Evolutionary conservation across 169 alveolate species (phyloP).

Genomic region (Plasmodium cynomolgi): DNA sequence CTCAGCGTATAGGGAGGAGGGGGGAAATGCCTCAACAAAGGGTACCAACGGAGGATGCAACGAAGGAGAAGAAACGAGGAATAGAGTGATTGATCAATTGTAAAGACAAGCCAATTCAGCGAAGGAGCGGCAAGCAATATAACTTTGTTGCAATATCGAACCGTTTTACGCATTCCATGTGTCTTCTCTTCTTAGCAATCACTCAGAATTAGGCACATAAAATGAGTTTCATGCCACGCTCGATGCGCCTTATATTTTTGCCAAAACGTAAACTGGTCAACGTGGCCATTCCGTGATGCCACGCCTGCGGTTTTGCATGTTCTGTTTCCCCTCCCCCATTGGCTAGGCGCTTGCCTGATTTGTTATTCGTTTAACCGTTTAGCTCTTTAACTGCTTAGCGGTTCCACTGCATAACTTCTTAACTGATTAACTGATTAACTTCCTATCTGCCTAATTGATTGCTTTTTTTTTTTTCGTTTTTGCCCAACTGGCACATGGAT

Average conservation of each 20-base stretch:
- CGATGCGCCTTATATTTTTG: background rate
- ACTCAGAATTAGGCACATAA: background rate
- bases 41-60: background rate
- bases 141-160: background rate
- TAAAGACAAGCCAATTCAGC: background rate
- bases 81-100: background rate
- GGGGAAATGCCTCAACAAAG: background rate
- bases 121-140: background rate
- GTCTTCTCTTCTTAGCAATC: background rate
- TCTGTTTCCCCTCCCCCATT: background rate
- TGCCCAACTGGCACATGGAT: background rate
- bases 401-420: background rate
- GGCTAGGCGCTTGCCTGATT: background rate
- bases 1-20: background rate
- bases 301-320: background rate
- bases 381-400: too few relatives aligned
- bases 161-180: background rate
- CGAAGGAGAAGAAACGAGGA: background rate
- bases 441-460: too few relatives aligned
- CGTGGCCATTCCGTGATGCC: background rate
- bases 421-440: too few relatives aligned
- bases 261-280: background rate
- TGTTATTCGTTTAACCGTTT: background rate
- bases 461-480: background rate
- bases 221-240: background rate